Base-by-base conservation (phyloP, 345 rosid species). In the Gossypium herbaceum region DNA sequence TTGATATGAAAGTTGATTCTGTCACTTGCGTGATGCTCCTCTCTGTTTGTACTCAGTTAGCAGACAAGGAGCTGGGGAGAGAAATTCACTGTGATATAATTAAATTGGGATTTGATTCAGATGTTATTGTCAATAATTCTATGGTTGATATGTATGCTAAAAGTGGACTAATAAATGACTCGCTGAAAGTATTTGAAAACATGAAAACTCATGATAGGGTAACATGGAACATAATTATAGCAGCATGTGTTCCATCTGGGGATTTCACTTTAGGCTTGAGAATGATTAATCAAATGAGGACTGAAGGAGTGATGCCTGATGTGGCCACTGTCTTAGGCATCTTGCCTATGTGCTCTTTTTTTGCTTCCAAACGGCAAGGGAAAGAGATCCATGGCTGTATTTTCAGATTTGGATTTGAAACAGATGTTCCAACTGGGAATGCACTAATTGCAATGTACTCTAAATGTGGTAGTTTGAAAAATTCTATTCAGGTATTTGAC, bases 381-480 rank as follows among this genome's bases (percentile, higher is more conserved):
- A 89, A 82, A 74, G 93, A 91, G 85, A 79, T 85, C 64, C 96
- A 91, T 56, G 86, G 87, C 70, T 86, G 75, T 69, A 78, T 83
- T 60, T 65, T 86, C 54, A 84, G 86, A 83, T 80, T 85, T 59
- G 93, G 88, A 8, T 77, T 85, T 79, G 91, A 85, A 71, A 77
- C 84, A 0, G 72, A 81, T 65, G 72, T 86, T 79, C 80, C 79
- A 12, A 70, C 79, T 9, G 90, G 90, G 48, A 91, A 89, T 73
- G 90, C 93, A 54, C 79, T 91, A 19, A 86, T 89, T 44, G 90
- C 89, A 77, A 87, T 87, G 93, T 91, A 89, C 76, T 85, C 96
- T 59, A 91, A 87, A 75, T 87, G 92, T 71, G 96, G 96, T 64
- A 78, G 73, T 77, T 75, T 91, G 56, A 73, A 48, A 61, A 73